Percentiles rank a stretch among this genome's conserved stretches.
Evolutionary conservation across 2,329 filamentous ascomycete species (phyloP).

Genomic region (Xylaria sp.): DNA sequence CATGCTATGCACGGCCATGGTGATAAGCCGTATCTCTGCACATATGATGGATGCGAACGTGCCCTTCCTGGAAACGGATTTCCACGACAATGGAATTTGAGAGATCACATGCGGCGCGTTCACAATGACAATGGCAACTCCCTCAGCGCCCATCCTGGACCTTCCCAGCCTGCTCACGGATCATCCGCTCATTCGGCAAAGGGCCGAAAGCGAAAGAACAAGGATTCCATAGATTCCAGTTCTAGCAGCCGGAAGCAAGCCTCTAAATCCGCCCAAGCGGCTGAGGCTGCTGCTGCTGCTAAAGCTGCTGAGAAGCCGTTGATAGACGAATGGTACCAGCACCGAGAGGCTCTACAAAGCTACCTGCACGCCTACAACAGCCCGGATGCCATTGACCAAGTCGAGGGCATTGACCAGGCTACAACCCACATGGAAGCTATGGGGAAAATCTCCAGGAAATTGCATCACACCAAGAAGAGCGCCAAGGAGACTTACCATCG

Average conservation of each 20-base stretch:
- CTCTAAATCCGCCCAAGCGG: slow-evolving; percentile 54
- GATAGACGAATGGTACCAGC: slow-evolving; percentile 68
- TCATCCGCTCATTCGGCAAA: slow-evolving; percentile 54
- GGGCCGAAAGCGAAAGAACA: slow-evolving; percentile 68
- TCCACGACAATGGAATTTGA: slow-evolving; percentile 93
- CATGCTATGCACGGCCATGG: slow-evolving; percentile 96
- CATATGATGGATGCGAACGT: slow-evolving; percentile 87
- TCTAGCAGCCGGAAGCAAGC: slow-evolving; percentile 61
- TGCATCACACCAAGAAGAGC: slow-evolving; percentile 51
- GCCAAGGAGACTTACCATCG: slow-evolving; percentile 49
- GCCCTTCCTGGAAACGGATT: slow-evolving; percentile 87
- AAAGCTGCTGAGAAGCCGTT: slow-evolving; percentile 55
- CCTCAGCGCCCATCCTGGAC: slow-evolving; percentile 48
- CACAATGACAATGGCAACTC: slow-evolving; percentile 72
- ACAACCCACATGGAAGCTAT: slow-evolving; percentile 64
- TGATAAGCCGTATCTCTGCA: slow-evolving; percentile 90
- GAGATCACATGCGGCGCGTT: slow-evolving; percentile 97
- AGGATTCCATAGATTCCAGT: slow-evolving; percentile 57
- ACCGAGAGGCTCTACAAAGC: slow-evolving; percentile 71
- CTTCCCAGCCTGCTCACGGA: slow-evolving; percentile 55
- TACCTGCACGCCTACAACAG: slow-evolving; percentile 63
- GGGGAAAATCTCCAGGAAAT: slow-evolving; percentile 60
- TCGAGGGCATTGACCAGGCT: slow-evolving; percentile 64
- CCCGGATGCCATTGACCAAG: slow-evolving; percentile 63
- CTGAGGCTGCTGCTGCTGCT: slow-evolving; percentile 51